Evolutionary conservation across 2,329 filamentous ascomycete species (phyloP).

Genomic region (Aspergillus sp.): DNA sequence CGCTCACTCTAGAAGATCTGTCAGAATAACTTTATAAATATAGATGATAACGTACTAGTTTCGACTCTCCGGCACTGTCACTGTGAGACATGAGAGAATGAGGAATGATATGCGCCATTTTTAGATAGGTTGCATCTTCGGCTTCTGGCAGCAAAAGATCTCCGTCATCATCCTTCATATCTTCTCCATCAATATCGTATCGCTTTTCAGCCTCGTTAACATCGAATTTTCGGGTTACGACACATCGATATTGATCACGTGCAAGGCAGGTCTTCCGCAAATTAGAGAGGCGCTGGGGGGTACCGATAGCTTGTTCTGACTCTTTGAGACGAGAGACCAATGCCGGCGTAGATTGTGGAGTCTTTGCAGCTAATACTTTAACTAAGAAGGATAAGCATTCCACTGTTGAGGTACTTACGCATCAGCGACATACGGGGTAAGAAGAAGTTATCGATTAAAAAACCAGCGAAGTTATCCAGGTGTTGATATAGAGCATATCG

Average conservation of each 20-base stretch:
- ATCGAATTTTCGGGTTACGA: conserved; percentile 12
- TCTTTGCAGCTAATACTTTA: conserved; percentile 15
- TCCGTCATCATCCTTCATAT: conserved; percentile 17
- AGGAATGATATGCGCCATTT: conserved; percentile 10
- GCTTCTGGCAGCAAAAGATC: neutral
- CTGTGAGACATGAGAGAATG: conserved; percentile 1
- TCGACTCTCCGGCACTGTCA: conserved; percentile 6
- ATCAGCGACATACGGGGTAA: no score
- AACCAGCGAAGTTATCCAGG: no score
- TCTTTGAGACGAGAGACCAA: conserved; percentile 4
- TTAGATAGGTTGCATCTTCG: neutral
- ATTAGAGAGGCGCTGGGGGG: conserved; percentile 3
- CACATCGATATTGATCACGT: conserved; percentile 14
- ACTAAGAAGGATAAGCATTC: neutral
- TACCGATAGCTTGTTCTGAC: conserved; percentile 3
- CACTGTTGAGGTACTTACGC: no score
- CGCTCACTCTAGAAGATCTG: conserved; percentile 16
- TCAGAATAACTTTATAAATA: neutral
- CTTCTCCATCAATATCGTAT: conserved; percentile 3
- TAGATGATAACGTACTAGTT: conserved; percentile 10
- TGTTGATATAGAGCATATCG: no score
- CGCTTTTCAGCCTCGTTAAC: conserved; percentile 8
- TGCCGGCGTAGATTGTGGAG: conserved; percentile 14
- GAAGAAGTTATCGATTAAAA: no score
- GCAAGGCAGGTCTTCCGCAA: conserved; percentile 9